Evolutionary conservation across 768 basidiomycete species (phyloP).

Genomic region (Lactifluus rugatus): DNA sequence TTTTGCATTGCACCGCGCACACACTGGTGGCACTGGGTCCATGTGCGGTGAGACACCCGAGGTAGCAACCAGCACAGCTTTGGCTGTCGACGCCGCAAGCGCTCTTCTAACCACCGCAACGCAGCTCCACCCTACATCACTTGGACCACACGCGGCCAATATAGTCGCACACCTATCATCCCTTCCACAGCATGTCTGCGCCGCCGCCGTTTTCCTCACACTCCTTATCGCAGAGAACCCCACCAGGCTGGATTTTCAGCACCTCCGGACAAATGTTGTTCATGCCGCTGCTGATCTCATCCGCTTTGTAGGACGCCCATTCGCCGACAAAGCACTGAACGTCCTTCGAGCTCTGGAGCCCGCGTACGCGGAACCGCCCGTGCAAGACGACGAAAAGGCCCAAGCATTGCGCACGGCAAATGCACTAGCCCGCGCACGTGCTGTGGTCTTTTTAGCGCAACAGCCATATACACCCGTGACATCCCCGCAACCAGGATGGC

Average conservation of each 20-base stretch:
- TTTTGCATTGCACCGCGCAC: constrained; percentile 76
- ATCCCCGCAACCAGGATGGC: constrained; percentile 10
- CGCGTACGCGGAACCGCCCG: constrained; percentile 59
- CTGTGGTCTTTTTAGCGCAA: constrained; percentile 40
- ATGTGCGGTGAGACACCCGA: constrained; percentile 17
- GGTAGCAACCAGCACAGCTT: constrained; percentile 43
- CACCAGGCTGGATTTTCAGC: constrained; percentile 65
- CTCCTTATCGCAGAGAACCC: constrained; percentile 77
- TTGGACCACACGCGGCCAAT: constrained; percentile 55
- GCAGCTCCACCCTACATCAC: constrained; percentile 67
- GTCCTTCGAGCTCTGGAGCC: constrained; percentile 65
- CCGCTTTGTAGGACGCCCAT: constrained; percentile 49
- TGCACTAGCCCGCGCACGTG: constrained; percentile 66
- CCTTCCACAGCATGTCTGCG: constrained; percentile 78
- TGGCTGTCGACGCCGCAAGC: constrained; percentile 67
- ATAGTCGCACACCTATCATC: constrained; percentile 79
- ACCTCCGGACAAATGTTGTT: constrained; percentile 68
- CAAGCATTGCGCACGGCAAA: constrained; percentile 57
- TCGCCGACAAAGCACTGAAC: constrained; percentile 66
- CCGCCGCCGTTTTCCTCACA: constrained; percentile 86
- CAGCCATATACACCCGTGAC: constrained; percentile 39
- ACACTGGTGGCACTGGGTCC: constrained; percentile 34
- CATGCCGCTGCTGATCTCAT: constrained; percentile 59
- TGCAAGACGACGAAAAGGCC: constrained; percentile 36
- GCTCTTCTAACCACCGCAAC: constrained; percentile 70